These are phyloP conservation scores for Lycium barbarum DNA, from an alignment of 257 asterid genomes.

Conservation along the genomic window DNA sequence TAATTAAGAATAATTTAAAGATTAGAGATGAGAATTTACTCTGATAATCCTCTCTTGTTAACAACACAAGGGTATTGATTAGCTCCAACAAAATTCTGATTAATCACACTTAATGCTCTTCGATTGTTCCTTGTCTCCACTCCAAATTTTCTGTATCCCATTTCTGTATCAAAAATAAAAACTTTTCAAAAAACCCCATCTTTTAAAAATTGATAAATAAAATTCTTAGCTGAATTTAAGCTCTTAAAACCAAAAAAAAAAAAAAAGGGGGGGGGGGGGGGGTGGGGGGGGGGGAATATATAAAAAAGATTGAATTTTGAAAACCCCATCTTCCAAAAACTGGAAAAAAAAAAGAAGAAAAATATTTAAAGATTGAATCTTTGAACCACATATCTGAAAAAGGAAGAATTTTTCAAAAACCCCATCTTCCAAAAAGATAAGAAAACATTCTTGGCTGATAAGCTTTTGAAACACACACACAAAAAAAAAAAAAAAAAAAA, in stretches of 20 bases:
- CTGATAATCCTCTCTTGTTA: slow-evolving; percentile 69
- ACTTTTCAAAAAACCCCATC: not conserved
- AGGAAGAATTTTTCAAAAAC: no score
- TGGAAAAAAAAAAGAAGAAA: no score
- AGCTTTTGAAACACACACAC: no score
- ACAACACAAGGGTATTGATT: slow-evolving; percentile 50
- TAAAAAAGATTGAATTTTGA: not conserved
- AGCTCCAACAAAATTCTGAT: slow-evolving; percentile 60
- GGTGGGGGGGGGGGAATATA: no score
- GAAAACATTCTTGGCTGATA: no score
- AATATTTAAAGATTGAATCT: no score
- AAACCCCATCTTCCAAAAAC: no score
- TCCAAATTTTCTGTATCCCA: slow-evolving; percentile 65
- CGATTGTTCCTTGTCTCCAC: slow-evolving; percentile 63
- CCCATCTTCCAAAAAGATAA: no score
- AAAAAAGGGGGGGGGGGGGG: no score
- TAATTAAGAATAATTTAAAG: not conserved
- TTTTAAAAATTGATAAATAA: not conserved
- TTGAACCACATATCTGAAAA: no score
- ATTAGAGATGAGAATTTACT: slow-evolving; percentile 54
- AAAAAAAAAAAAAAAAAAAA: no score
- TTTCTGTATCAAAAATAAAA: slow-evolving; percentile 23
- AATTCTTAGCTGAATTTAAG: not conserved
- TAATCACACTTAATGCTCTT: slow-evolving; percentile 68
- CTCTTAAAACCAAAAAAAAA: slow-evolving; percentile 25